Evolutionary conservation across 176 grass and related monocot genomes (phyloP), one percentile per base, ranked within the genome.

Genomic region (Carex littledalei): DNA sequence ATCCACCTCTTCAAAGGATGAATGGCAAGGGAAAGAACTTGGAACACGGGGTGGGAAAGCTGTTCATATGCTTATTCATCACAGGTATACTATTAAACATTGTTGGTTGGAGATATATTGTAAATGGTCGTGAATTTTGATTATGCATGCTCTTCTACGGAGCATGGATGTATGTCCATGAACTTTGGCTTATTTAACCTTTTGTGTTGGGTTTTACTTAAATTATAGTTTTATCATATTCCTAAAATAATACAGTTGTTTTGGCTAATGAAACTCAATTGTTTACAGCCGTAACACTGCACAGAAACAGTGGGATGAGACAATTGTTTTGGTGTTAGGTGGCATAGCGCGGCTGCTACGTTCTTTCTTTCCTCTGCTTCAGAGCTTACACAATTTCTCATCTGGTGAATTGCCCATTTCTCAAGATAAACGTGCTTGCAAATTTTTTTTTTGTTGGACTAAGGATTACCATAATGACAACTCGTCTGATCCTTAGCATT

Each of bases 281-380:
- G 60, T 86, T 78, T 86, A 69, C 88, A 98, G 93, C 86, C 93
- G 93, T 71, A 98, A 98, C 89, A 95, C 91, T 50, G 93, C 95
- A 69, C 95, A 95, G 84, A 98, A 98, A 84, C 95, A 98, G 83
- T 98, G 95, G 95, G 95, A 98, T 79, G 95, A 98, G 87, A 98
- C 95, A 73, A 95, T 98, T 66, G 95, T 98, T 79, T 84, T 98
- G 86, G 88, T 98, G 39, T 85, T 98, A 85, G 93, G 93, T 89
- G 93, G 93, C 73, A 94, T 98, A 81, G 82, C 95, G 61, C 85
- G 93, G 39, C 86, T 98, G 63, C 80, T 98, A 37, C 91, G 92
- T 52, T 98, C 95, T 20, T 98, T 98, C 93, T 95, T 95, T 55
- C 89, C 90, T 88, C 91, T 95, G 78, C 95, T 98, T 81, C 91